Evolutionary conservation across 345 rosid genomes (phyloP).

Genomic region (Salix caprea): DNA sequence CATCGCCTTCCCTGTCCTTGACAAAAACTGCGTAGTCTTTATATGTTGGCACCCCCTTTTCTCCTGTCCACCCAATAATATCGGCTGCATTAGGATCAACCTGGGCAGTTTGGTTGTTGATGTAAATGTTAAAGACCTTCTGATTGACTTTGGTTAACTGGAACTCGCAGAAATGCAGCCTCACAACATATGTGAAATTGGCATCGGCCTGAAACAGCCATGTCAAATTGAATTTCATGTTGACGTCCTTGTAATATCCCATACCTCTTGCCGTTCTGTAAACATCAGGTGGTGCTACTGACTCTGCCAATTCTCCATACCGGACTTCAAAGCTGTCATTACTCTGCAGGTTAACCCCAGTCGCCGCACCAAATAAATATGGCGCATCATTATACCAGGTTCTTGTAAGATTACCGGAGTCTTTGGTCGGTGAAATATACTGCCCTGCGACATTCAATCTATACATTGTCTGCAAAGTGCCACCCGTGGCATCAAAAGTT

Average conservation of each 20-base stretch:
- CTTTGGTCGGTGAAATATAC: slow-evolving; percentile 47
- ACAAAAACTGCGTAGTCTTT: slow-evolving; percentile 56
- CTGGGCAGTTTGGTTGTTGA: slow-evolving; percentile 63
- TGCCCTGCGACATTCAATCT: slow-evolving; percentile 74
- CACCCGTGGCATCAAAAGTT: slow-evolving; percentile 22
- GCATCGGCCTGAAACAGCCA: slow-evolving; percentile 71
- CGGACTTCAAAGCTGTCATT: slow-evolving; percentile 21
- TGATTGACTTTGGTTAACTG: slow-evolving; percentile 42
- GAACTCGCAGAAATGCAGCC: slow-evolving; percentile 79
- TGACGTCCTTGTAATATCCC: slow-evolving; percentile 37
- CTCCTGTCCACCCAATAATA: slow-evolving; percentile 52
- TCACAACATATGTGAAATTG: slow-evolving; percentile 57
- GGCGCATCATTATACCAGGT: slow-evolving; percentile 73
- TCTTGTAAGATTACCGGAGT: slow-evolving; percentile 50
- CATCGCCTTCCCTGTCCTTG: slow-evolving; percentile 39
- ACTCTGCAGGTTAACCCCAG: slow-evolving; percentile 36
- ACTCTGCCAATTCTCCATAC: slow-evolving; percentile 34
- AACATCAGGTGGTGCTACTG: slow-evolving; percentile 53
- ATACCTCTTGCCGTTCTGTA: slow-evolving; percentile 58
- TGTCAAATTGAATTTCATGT: slow-evolving; percentile 53
- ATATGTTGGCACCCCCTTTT: slow-evolving; percentile 39
- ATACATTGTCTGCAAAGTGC: slow-evolving; percentile 54
- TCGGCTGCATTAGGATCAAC: slow-evolving; percentile 39
- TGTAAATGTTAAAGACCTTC: slow-evolving; percentile 54
- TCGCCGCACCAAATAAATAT: slow-evolving; percentile 46